A percentile compares a stretch with the other conserved stretches of the same genome.
Evolutionary conservation across 176 grass and related monocot genomes (phyloP).

Genomic region (Paspalum notatum): DNA sequence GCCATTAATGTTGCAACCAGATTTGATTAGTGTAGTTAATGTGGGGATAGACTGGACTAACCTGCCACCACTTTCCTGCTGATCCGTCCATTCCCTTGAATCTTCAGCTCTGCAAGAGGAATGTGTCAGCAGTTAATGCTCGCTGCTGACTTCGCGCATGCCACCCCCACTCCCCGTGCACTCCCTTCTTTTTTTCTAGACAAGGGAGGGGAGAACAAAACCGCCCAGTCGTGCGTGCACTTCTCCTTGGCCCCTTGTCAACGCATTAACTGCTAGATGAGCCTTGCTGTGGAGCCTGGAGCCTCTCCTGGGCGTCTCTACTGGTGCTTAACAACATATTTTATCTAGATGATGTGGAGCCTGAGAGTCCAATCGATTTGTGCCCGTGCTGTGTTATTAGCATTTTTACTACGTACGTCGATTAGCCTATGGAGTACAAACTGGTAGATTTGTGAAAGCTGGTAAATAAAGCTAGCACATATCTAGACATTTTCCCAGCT

Average conservation of each 20-base stretch:
- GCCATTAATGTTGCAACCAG: slow-evolving; percentile 37
- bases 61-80: not conserved
- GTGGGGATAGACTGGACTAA: slow-evolving; percentile 25
- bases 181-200: slow-evolving; percentile 25
- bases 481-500: not conserved
- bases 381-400: not conserved
- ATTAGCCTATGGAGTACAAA: no score
- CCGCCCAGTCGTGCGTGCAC: slow-evolving; percentile 20
- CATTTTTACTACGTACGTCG: no score
- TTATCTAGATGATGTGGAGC: not conserved
- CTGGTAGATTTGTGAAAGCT: not conserved
- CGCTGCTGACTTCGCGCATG: slow-evolving; percentile 31
- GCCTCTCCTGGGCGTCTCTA: no score
- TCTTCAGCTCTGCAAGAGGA: slow-evolving; percentile 40
- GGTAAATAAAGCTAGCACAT: not conserved
- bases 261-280: not conserved
- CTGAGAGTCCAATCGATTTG: not conserved
- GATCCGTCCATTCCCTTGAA: slow-evolving; percentile 32
- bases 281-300: no score
- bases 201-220: not conserved
- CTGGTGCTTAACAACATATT: no score
- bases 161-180: slow-evolving; percentile 45
- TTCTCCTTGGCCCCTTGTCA: not conserved
- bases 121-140: slow-evolving; percentile 55
- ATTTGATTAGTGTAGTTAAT: slow-evolving; percentile 56